A percentile compares a stretch with the other conserved stretches of the same genome.
phyloP scores from a whole-genome alignment of 129 eudicot genomes.

The Scalesia atractyloides region DNA sequence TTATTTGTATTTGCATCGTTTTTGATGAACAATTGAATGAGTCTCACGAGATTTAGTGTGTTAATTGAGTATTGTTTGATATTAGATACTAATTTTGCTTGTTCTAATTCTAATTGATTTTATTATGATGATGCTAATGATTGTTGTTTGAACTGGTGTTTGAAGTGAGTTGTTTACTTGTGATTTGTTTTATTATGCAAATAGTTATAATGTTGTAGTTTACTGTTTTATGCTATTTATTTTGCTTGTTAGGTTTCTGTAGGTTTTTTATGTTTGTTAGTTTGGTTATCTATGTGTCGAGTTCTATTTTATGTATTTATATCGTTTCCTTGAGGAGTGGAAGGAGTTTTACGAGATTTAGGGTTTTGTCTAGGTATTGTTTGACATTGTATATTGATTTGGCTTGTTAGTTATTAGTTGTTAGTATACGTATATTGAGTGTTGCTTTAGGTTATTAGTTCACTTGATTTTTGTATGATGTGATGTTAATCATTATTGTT shows the following conservation, averaged over 20 bases:
- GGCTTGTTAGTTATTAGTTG: constrained; percentile 22
- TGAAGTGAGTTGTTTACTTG: constrained; percentile 1
- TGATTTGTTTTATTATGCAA: neutral
- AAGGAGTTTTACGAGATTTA: constrained; percentile 19
- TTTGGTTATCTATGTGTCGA: constrained; percentile 71
- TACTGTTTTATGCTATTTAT: neutral
- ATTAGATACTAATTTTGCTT: neutral
- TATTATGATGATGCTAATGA: neutral
- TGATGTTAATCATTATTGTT: neutral
- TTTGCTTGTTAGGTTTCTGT: neutral
- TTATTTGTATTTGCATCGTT: constrained; percentile 4
- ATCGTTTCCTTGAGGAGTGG: neutral
- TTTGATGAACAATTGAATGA: neutral
- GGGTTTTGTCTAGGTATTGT: constrained; percentile 22
- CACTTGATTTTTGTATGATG: neutral
- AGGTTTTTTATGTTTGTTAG: constrained; percentile 27
- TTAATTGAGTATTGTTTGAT: neutral
- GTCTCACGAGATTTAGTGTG: constrained; percentile 17
- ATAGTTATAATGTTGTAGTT: neutral
- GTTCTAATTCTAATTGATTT: neutral
- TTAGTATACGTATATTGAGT: neutral
- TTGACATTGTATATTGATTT: neutral
- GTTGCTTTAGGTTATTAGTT: constrained; percentile 4
- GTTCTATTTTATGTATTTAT: constrained; percentile 10
- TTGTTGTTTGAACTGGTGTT: neutral